phyloP scores from a whole-genome alignment of 345 rosid species.

The Eucalyptus brandiana region DNA sequence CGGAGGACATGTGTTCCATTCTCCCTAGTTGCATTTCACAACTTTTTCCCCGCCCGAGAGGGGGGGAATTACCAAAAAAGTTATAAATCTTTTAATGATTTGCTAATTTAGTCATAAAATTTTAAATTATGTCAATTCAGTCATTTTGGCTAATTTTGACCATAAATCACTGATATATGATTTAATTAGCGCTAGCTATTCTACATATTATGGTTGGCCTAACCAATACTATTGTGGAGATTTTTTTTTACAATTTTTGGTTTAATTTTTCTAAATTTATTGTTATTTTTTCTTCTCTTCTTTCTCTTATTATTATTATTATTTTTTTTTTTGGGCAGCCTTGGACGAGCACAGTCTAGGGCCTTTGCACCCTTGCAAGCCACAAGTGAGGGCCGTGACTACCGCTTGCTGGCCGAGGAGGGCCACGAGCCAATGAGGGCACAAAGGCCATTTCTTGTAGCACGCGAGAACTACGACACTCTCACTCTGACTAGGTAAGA shows the following conservation, averaged over 20 bases:
- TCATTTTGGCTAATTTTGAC: not conserved
- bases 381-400: not conserved
- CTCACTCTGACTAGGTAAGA: not conserved
- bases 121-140: too few species aligned
- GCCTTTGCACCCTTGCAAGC: not conserved
- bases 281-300: not conserved
- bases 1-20: not conserved
- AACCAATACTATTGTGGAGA: too few species aligned
- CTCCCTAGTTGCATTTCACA: not conserved
- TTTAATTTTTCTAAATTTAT: too few species aligned
- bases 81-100: too few species aligned
- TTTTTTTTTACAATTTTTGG: too few species aligned
- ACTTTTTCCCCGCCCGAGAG: accelerated
- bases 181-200: too few species aligned
- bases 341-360: accelerated
- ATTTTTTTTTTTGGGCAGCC: too few species aligned
- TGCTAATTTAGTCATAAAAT: too few species aligned
- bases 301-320: not conserved
- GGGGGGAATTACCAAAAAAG: too few species aligned
- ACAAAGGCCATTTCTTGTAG: not conserved
- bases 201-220: not conserved
- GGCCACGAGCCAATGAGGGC: accelerated
- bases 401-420: accelerated
- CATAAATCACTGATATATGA: accelerated
- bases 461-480: accelerated